Percentiles rank a stretch among this genome's conserved stretches.
phyloP scores from a whole-genome alignment of 495 filamentous ascomycete genomes.

The Chaetomidium leptoderma region DNA sequence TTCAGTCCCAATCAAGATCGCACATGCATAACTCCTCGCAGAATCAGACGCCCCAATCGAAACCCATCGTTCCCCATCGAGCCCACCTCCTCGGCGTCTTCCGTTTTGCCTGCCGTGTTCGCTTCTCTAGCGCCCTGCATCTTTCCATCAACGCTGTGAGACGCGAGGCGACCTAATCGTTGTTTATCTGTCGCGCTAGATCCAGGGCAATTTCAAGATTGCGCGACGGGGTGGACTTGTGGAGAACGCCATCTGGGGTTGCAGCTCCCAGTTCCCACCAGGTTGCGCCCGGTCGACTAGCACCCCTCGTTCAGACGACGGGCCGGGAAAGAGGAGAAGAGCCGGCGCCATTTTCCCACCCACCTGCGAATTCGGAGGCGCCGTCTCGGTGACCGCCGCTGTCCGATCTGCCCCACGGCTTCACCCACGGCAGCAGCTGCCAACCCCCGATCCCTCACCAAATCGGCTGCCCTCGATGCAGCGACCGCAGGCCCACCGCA shows the following conservation, averaged over 20 bases:
- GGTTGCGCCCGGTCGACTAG: background rate
- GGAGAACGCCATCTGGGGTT: constrained; percentile 13
- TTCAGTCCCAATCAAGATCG: constrained; percentile 5
- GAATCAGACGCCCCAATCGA: background rate
- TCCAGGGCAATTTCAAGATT: background rate
- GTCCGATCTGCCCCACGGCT: constrained; percentile 43
- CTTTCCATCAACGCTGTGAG: background rate
- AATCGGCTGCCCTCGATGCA: constrained; percentile 40
- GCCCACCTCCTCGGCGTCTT: no score
- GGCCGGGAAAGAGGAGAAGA: background rate
- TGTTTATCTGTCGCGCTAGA: background rate
- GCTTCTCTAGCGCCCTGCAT: background rate
- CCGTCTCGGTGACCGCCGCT: constrained; percentile 42
- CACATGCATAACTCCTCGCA: background rate
- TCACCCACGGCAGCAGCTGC: constrained; percentile 37
- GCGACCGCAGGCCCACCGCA: background rate
- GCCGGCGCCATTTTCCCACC: no score
- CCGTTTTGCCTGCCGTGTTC: no score
- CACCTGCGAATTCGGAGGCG: no score
- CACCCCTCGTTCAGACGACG: background rate
- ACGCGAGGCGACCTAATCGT: background rate
- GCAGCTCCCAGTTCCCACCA: background rate
- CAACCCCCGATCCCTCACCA: constrained; percentile 24
- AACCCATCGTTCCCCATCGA: background rate
- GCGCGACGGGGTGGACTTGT: background rate